Conservation (phyloP, 305 asterid species). For the Withania somnifera region DNA sequence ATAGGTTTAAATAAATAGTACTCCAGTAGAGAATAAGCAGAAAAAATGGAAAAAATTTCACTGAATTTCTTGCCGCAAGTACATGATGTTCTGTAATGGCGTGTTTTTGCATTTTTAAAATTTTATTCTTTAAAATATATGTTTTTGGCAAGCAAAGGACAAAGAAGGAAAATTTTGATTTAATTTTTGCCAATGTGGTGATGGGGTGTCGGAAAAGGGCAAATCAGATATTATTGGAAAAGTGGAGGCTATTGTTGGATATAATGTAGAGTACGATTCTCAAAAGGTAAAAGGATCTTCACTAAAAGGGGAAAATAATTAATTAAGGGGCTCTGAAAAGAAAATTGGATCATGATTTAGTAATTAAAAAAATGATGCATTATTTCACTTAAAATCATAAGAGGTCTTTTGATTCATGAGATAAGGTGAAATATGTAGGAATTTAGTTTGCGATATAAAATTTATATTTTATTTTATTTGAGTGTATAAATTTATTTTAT, state of each 20-base stretch:
- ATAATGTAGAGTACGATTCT: background rate
- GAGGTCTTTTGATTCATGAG: too few relatives aligned
- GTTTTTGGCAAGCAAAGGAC: background rate
- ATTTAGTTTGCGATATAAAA: too few relatives aligned
- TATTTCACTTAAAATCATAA: too few relatives aligned
- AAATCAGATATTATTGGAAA: background rate
- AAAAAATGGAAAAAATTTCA: background rate
- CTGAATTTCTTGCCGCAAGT: background rate
- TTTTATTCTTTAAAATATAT: background rate
- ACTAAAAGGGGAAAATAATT: background rate
- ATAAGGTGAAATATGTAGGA: too few relatives aligned
- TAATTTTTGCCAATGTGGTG: background rate
- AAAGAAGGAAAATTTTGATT: background rate
- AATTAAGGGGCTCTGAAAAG: background rate
- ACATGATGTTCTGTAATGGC: slow-evolving; percentile 4
- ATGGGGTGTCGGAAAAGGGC: slow-evolving; percentile 2
- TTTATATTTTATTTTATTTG: too few relatives aligned
- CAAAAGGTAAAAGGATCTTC: background rate
- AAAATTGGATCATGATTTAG: background rate
- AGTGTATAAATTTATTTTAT: too few relatives aligned
- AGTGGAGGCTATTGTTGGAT: background rate
- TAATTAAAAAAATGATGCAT: background rate
- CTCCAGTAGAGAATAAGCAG: background rate
- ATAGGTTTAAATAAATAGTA: background rate
- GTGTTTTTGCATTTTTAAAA: background rate